Percentiles rank a stretch among this genome's conserved stretches.
Evolutionary conservation across 2,329 filamentous ascomycete genomes (phyloP).

Genomic region (Fusarium marasasianum): DNA sequence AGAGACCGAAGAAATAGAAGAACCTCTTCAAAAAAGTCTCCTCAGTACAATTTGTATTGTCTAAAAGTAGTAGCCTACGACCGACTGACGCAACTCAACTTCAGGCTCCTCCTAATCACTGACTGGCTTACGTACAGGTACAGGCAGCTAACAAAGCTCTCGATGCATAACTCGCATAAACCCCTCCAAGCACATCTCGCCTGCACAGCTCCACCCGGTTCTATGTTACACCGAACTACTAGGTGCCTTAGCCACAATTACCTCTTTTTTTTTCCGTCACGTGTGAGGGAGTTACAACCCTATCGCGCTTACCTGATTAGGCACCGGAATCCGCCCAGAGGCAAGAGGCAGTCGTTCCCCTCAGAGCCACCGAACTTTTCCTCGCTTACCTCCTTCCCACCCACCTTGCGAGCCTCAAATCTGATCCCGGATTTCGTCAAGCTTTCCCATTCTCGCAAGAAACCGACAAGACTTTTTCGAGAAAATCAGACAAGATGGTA

Average conservation of each 20-base stretch:
- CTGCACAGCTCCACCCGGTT: conserved; percentile 35
- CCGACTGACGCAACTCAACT: conserved; percentile 9
- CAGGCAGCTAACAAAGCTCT: conserved; percentile 13
- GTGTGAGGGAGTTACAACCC: conserved; percentile 52
- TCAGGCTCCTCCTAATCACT: conserved; percentile 11
- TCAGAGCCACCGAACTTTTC: conserved; percentile 59
- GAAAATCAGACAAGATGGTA: conserved; percentile 75
- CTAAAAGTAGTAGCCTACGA: conserved; percentile 27
- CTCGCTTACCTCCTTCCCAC: conserved; percentile 57
- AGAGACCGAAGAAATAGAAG: background rate
- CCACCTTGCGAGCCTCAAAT: conserved; percentile 63
- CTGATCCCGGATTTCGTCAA: conserved; percentile 66
- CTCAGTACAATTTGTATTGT: conserved; percentile 1
- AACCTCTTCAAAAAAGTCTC: background rate
- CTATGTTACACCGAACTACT: conserved; percentile 37
- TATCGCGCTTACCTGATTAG: conserved; percentile 44
- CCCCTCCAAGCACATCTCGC: conserved; percentile 15
- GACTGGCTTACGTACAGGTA: conserved; percentile 24
- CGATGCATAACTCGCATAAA: conserved; percentile 35
- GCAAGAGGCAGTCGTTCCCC: conserved; percentile 48
- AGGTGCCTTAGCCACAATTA: background rate
- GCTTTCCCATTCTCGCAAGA: conserved; percentile 59
- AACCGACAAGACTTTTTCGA: conserved; percentile 52
- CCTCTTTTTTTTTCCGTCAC: conserved; percentile 41
- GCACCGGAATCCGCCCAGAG: conserved; percentile 51